These are phyloP conservation scores for Hirschioporus abietinus DNA, from an alignment of 768 basidiomycete genomes.

Conservation along the genomic window DNA sequence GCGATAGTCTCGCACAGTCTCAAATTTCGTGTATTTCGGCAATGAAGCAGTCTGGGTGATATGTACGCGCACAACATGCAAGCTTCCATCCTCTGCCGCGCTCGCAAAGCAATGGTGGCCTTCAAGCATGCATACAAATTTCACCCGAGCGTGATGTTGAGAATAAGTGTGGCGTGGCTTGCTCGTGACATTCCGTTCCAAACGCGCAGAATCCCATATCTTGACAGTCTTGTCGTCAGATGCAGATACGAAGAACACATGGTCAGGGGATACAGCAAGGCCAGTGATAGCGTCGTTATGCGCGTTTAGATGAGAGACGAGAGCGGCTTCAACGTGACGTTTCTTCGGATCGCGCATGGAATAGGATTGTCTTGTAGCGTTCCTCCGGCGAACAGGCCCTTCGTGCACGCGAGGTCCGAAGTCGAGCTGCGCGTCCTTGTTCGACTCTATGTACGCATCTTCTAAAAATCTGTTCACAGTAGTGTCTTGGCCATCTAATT, in stretches of 20 bases:
- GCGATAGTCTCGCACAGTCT: conserved; percentile 76
- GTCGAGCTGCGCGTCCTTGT: conserved; percentile 80
- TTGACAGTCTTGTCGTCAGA: conserved; percentile 94
- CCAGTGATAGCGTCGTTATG: conserved; percentile 78
- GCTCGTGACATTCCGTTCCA: conserved; percentile 91
- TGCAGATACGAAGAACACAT: conserved; percentile 89
- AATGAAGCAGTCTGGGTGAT: conserved; percentile 58
- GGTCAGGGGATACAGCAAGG: conserved; percentile 87
- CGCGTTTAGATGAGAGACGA: conserved; percentile 80
- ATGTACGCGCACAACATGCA: conserved; percentile 82
- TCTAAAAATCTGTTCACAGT: conserved; percentile 80
- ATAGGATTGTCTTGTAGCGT: conserved; percentile 64
- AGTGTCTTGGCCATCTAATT: conserved; percentile 76
- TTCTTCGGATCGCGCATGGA: conserved; percentile 55
- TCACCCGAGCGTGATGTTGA: conserved; percentile 66
- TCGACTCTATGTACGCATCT: conserved; percentile 82
- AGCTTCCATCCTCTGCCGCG: conserved; percentile 77
- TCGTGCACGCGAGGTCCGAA: conserved; percentile 88
- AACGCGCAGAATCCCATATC: conserved; percentile 86
- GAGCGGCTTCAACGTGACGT: conserved; percentile 65
- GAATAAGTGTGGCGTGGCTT: conserved; percentile 48
- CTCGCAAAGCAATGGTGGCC: conserved; percentile 85
- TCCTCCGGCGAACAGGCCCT: conserved; percentile 74
- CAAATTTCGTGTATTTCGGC: conserved; percentile 80
- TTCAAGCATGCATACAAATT: conserved; percentile 75